Base-by-base conservation (phyloP, 495 filamentous ascomycete species). In the Pyronema omphalodes region DNA sequence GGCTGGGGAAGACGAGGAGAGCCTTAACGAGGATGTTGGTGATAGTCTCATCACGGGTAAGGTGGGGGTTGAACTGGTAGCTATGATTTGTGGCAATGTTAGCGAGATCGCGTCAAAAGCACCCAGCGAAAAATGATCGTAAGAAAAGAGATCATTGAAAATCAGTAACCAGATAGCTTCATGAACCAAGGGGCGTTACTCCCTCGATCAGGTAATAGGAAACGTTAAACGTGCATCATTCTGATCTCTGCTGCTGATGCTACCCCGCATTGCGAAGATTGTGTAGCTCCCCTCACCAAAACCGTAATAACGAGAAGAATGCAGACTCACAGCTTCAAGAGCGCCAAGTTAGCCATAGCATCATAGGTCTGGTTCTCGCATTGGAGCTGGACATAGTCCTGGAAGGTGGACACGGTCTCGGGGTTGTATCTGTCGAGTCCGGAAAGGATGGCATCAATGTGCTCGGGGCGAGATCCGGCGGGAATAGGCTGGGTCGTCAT, bases 51-150 rank as follows among this genome's bases (percentile, higher is more conserved):
- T 94, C 82, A 69, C 88, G 87, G 70, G 87, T 80, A 60, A 94
- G 88, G 77, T 95, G 88, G 17, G 91, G 89, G 77, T 99, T 99
- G 76, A 99, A 94, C 74, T 99, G 93, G 79, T 96, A 99, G 55
- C 93, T 98, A 62, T 54, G 18, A 11, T 34, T 15, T 55, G 50
- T 54, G 52, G 9, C 7, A 36, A 36, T 12, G 18, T 17, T 35
- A 36, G 9, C n/a, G 29, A 37, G 44, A 14, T 15, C 14, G 44
- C 19, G 19, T 11, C 12, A 47, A 18, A 47, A 18, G 44, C 12
- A 29, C 12, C 9, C 19, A 47, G 44, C 3, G 19, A 47, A 11
- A 18, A 47, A 17, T 47, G 8, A 29, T 18, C 9, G 44, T 29
- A 23, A 14, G 44, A 15, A 47, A 11, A 23, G 44, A 14, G n/a